Evolutionary conservation across 257 asterid species (phyloP), one percentile per base, ranked within the genome.

Genomic region (Penstemon barbatus): DNA sequence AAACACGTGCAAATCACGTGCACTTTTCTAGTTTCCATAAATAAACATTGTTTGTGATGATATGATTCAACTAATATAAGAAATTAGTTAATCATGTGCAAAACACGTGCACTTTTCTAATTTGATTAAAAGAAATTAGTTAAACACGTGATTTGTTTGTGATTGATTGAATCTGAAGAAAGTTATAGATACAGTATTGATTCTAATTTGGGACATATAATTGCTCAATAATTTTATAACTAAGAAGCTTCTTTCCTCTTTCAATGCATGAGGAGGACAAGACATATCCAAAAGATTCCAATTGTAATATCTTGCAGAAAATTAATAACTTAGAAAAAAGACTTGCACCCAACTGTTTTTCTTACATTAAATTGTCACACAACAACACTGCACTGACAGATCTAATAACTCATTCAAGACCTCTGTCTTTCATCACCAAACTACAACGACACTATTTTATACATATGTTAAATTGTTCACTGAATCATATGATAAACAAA

Each of bases 341-440:
- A 73, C 79, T 42, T 50, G 18, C 79, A 73, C 71, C 79, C 69
- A 70, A 80, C 79, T 51, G 18, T 65, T 62, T 73, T 54, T 57
- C 41, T 64, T 51, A 12, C 84, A 80, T 80, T 76, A 61, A 80
- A 38, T 76, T 69, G 19, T 65, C 66, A 49, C 65, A 44, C 64
- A 38, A 60, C 42, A 38, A 60, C 42, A 64, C 74, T 55, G 78
- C 42, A 64, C 74, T 55, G 78, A 76, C 71, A 43, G 42, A 72
- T 15, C 18, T 15, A 15, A 38, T 58, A 11, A 45, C 71, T 65
- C 74, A 49, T 71, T 19, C 63, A 61, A 45, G 73, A 66, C 71
- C 68, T 6, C 63, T 78, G 45, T 43, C 60, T 63, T 25, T 25
- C 33, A 25, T 2, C 2, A 1, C 33, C 33, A 1, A 25, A 25